A percentile compares a stretch with the other conserved stretches of the same genome.
phyloP scores from a whole-genome alignment of 2,329 filamentous ascomycete genomes.

The Elsinoe perseae region DNA sequence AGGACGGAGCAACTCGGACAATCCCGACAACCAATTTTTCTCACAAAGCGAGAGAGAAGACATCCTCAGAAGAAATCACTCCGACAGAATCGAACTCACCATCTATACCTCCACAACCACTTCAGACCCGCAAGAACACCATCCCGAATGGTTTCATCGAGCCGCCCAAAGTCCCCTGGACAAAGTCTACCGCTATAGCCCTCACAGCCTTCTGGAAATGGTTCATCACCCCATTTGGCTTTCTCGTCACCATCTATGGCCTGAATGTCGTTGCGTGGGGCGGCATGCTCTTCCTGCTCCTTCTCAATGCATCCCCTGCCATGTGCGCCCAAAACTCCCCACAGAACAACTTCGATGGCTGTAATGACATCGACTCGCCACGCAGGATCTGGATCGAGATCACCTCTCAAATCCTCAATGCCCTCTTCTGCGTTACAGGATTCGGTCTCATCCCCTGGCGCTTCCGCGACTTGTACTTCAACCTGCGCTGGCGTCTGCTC shows the following conservation, averaged over 20 bases:
- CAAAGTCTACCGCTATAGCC: slow-evolving; percentile 51
- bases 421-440: slow-evolving; percentile 77
- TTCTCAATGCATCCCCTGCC: slow-evolving; percentile 64
- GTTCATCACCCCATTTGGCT: slow-evolving; percentile 65
- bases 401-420: slow-evolving; percentile 75
- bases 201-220: slow-evolving; percentile 62
- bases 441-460: slow-evolving; percentile 82
- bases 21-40: slow-evolving; percentile 1
- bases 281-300: slow-evolving; percentile 79
- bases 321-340: slow-evolving; percentile 52
- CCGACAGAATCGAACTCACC: not conserved
- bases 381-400: slow-evolving; percentile 80
- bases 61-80: not conserved
- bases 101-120: not conserved
- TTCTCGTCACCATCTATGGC: slow-evolving; percentile 69
- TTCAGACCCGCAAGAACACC: not conserved
- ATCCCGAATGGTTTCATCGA: slow-evolving; percentile 35
- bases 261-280: slow-evolving; percentile 84
- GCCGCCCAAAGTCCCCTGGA: slow-evolving; percentile 45
- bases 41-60: not conserved
- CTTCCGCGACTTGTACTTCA: slow-evolving; percentile 68
- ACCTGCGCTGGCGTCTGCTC: slow-evolving; percentile 55
- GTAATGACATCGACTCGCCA: slow-evolving; percentile 46
- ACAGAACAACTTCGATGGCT: slow-evolving; percentile 22
- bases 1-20: slow-evolving; percentile 1